phyloP scores from a whole-genome alignment of 148 eudicot genomes.

The Pouteria glomerata region DNA sequence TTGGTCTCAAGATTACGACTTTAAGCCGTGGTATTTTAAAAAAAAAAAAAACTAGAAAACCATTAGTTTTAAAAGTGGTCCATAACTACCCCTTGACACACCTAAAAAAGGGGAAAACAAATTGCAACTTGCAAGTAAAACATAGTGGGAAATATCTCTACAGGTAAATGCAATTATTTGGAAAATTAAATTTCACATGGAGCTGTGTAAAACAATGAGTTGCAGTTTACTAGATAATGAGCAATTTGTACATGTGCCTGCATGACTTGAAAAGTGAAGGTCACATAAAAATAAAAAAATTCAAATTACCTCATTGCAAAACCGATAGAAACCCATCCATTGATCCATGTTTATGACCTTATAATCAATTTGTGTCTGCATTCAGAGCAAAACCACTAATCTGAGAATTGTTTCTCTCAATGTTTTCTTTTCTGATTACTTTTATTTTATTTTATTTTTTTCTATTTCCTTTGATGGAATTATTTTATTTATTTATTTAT shows the following conservation, averaged over 20 bases:
- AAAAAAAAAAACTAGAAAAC: background rate
- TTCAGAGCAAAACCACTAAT: conserved; percentile 5
- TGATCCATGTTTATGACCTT: conserved; percentile 97
- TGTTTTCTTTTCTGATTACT: background rate
- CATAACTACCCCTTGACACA: background rate
- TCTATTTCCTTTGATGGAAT: background rate
- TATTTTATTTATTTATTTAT: background rate
- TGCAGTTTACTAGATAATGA: background rate
- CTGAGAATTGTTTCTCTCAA: conserved; percentile 1
- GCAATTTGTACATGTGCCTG: background rate
- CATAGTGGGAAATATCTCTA: background rate
- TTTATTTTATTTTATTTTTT: background rate
- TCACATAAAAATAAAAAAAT: background rate
- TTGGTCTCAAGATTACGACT: background rate
- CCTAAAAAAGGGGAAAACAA: background rate
- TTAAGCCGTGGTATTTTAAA: too few relatives aligned
- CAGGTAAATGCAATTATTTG: background rate
- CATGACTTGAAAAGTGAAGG: background rate
- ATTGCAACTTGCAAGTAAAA: too few relatives aligned
- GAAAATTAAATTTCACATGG: background rate
- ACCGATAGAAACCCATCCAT: conserved; percentile 92
- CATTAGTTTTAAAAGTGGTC: background rate
- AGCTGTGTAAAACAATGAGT: background rate
- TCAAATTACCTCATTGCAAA: conserved; percentile 71
- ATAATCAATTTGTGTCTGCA: conserved; percentile 80